These are phyloP conservation scores for Candida endomychidarum DNA, from an alignment of 805 yeast genomes.

Conservation along the genomic window DNA sequence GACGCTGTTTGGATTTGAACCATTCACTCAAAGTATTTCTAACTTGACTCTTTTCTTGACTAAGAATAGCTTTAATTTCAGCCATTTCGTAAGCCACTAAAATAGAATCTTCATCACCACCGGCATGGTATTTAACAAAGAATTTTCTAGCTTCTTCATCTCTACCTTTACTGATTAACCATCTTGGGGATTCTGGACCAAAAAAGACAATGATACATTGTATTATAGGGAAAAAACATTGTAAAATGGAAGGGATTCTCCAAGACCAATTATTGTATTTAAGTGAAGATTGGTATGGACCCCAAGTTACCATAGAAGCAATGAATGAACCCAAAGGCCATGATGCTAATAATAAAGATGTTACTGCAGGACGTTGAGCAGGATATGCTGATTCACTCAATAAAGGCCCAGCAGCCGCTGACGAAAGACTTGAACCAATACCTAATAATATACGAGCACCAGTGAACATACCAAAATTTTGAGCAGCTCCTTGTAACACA, in stretches of 20 bases:
- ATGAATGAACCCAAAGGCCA: slow-evolving; percentile 54
- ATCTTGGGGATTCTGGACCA: slow-evolving; percentile 51
- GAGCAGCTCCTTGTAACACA: slow-evolving; percentile 33
- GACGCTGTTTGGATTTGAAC: slow-evolving; percentile 11
- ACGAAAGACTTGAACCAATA: slow-evolving; percentile 39
- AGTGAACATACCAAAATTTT: slow-evolving; percentile 35
- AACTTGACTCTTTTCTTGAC: slow-evolving; percentile 11
- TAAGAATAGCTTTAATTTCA: slow-evolving; percentile 13
- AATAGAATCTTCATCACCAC: slow-evolving; percentile 32
- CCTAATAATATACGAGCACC: slow-evolving; percentile 49
- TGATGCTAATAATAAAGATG: slow-evolving; percentile 46
- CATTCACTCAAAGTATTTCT: slow-evolving; percentile 13
- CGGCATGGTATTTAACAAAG: slow-evolving; percentile 39
- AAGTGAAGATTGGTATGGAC: slow-evolving; percentile 6
- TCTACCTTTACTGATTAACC: slow-evolving; percentile 38
- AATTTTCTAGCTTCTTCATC: slow-evolving; percentile 41
- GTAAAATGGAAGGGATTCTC: slow-evolving; percentile 56
- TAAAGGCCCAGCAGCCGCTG: slow-evolving; percentile 44
- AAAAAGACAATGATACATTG: slow-evolving; percentile 29
- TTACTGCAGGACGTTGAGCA: slow-evolving; percentile 36
- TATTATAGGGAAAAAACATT: slow-evolving; percentile 43
- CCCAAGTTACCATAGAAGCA: slow-evolving; percentile 39
- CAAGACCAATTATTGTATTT: slow-evolving; percentile 28
- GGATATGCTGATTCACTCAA: slow-evolving; percentile 54
- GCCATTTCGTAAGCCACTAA: slow-evolving; percentile 44